Base-by-base conservation (phyloP, 2,329 filamentous ascomycete genomes). In the Trematosphaeria pertusa region DNA sequence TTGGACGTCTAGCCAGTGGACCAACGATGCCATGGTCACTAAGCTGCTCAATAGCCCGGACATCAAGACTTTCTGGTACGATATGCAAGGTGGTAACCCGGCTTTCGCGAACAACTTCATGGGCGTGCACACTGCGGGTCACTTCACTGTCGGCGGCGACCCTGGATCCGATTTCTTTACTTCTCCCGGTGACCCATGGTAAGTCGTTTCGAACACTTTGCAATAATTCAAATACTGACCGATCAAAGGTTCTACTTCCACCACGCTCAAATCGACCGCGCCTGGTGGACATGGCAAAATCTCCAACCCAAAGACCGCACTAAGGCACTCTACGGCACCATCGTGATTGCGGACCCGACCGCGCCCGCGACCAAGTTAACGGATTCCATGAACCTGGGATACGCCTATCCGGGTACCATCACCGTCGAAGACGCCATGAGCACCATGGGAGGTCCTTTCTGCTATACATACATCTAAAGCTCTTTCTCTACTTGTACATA, bases 201-300 rank as follows among this genome's bases (percentile, higher is more conserved):
- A 54, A 58, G 37, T 50, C 47, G n/a, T 62, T 26, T 33, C 31
- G 9, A 9, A 24, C 6, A 28, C 12, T 12, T 8, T 7, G 12
- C 8, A 28, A 8, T 7, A 12, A 7, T 28, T 38, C 11, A 24
- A 14, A 26, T 38, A 15, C 42, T 45, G 9, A 45, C 26, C 32
- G n/a, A 4, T 6, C 10, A 8, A 1, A 37, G 62, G 31, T 62
- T 80, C 60, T 80, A 65, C 61, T 66, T 75, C 38, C 77, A 79
- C 54, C 77, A 79, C 47, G 69, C 67, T 4, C 70, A 73, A 52
- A 75, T 80, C 33, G 78, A 80, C 51, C 71, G 75, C 5, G 59
- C 72, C 1, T 80, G 72, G 71, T 78, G 74, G 75, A 76, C 75
- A 28, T 80, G 77, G 77, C 77, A 80, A 59, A 76, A 74, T 46